A percentile compares a stretch with the other conserved stretches of the same genome.
phyloP scores from a whole-genome alignment of 2,329 filamentous ascomycete genomes.

The Trichoderma koningii region DNA sequence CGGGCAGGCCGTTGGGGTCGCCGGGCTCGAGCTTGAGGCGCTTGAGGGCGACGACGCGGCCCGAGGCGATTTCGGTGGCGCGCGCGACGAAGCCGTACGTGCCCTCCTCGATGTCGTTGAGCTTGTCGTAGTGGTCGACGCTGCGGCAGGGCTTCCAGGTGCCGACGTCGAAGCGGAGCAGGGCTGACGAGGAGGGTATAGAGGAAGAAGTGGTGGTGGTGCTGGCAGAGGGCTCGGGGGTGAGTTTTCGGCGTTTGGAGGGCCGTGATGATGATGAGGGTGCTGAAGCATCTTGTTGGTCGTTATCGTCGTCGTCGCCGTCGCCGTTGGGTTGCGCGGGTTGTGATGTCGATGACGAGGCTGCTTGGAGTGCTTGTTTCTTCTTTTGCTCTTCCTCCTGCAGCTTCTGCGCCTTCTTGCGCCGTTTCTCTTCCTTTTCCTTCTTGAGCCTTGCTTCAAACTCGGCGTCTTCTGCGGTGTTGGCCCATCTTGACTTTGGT shows the following conservation, averaged over 20 bases:
- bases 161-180: slow-evolving; percentile 71
- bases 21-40: slow-evolving; percentile 83
- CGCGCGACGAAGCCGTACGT: slow-evolving; percentile 94
- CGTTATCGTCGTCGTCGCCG: slow-evolving; percentile 31
- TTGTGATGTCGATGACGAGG: neutral
- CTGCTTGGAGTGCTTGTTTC: slow-evolving; percentile 34
- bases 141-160: slow-evolving; percentile 72
- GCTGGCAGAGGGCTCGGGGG: slow-evolving; percentile 45
- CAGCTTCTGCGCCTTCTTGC: slow-evolving; percentile 71
- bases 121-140: slow-evolving; percentile 83
- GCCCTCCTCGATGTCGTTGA: slow-evolving; percentile 97
- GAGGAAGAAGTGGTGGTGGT: too few relatives aligned
- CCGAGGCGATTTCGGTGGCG: slow-evolving; percentile 71
- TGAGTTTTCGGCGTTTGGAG: slow-evolving; percentile 63
- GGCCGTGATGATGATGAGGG: slow-evolving; percentile 45
- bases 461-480: slow-evolving; percentile 77
- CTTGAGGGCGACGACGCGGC: slow-evolving; percentile 86
- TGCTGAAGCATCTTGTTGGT: slow-evolving; percentile 28
- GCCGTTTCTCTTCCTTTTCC: slow-evolving; percentile 89
- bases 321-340: slow-evolving; percentile 6
- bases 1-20: slow-evolving; percentile 76
- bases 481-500: slow-evolving; percentile 81
- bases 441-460: slow-evolving; percentile 70
- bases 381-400: slow-evolving; percentile 48
- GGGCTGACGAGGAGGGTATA: slow-evolving; percentile 30